phyloP scores from a whole-genome alignment of 2,329 filamentous ascomycete species.

The Colletotrichum magnum region DNA sequence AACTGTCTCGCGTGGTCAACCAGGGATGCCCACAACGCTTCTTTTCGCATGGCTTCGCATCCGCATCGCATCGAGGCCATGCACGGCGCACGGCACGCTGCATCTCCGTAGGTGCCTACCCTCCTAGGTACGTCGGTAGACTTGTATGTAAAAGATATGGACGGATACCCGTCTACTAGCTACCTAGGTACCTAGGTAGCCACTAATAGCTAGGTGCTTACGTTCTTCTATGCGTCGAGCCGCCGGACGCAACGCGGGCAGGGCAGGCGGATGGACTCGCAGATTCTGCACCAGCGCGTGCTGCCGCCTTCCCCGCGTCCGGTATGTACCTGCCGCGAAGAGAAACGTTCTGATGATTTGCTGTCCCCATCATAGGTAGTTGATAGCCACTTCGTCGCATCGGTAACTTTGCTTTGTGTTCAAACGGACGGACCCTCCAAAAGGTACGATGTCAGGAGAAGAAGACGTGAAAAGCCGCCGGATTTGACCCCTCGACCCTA shows the following conservation, averaged over 20 bases:
- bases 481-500: neutral
- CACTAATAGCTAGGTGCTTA: too few relatives aligned
- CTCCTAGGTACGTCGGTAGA: too few relatives aligned
- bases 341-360: too few relatives aligned
- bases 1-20: conserved; percentile 16
- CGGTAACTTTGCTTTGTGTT: conserved; percentile 3
- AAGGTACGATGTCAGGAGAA: neutral
- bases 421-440: neutral
- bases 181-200: too few relatives aligned
- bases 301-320: neutral
- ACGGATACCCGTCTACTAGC: too few relatives aligned
- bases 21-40: conserved; percentile 2
- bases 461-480: too few relatives aligned
- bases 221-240: too few relatives aligned
- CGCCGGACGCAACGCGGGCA: too few relatives aligned
- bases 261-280: neutral
- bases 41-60: conserved; percentile 32
- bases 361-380: too few relatives aligned
- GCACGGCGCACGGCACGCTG: conserved; percentile 26
- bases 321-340: neutral
- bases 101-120: conserved; percentile 7
- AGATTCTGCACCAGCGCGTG: conserved; percentile 31
- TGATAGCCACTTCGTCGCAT: conserved; percentile 2
- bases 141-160: too few relatives aligned
- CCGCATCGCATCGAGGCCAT: conserved; percentile 30